Evolutionary conservation across 1,284 basidiomycete species (phyloP).

Genomic region (Phellopilus nigrolimitatus): DNA sequence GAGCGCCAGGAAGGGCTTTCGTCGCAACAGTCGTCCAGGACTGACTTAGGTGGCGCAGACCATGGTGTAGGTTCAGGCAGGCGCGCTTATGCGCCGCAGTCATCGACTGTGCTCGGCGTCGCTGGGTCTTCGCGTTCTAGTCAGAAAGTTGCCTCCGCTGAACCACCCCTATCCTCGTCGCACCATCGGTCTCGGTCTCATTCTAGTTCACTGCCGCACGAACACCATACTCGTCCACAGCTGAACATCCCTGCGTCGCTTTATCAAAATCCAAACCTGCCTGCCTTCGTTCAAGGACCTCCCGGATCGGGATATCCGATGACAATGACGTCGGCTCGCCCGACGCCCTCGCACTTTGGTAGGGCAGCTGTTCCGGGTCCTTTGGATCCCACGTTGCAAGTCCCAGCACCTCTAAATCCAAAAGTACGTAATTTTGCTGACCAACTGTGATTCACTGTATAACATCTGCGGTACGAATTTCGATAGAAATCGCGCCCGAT

Average conservation of each 20-base stretch:
- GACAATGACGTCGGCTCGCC: conserved; percentile 14
- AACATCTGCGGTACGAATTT: not conserved
- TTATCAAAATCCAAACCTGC: conserved; percentile 15
- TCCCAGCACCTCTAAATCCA: conserved; percentile 18
- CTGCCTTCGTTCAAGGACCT: conserved; percentile 20
- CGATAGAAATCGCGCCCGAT: conserved; percentile 18
- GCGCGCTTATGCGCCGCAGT: conserved; percentile 11
- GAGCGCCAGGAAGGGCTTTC: conserved; percentile 13
- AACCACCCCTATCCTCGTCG: conserved; percentile 14
- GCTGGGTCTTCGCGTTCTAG: conserved; percentile 10
- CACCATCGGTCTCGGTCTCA: conserved; percentile 16
- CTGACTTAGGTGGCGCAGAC: conserved; percentile 16
- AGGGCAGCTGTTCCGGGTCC: conserved; percentile 12
- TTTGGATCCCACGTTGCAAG: conserved; percentile 10
- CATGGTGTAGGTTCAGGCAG: conserved; percentile 16
- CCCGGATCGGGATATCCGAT: conserved; percentile 20
- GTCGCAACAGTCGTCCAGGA: conserved; percentile 18
- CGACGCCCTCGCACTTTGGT: not conserved
- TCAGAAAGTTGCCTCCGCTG: not conserved
- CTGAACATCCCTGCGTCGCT: conserved; percentile 16
- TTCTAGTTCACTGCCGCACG: conserved; percentile 9
- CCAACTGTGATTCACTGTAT: not conserved
- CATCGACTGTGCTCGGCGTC: conserved; percentile 5
- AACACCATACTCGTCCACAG: conserved; percentile 12
- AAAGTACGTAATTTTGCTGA: conserved; percentile 13